Evolutionary conservation across 148 eudicot species (phyloP), one percentile per base, ranked within the genome.

Genomic region (Silene uniflora): DNA sequence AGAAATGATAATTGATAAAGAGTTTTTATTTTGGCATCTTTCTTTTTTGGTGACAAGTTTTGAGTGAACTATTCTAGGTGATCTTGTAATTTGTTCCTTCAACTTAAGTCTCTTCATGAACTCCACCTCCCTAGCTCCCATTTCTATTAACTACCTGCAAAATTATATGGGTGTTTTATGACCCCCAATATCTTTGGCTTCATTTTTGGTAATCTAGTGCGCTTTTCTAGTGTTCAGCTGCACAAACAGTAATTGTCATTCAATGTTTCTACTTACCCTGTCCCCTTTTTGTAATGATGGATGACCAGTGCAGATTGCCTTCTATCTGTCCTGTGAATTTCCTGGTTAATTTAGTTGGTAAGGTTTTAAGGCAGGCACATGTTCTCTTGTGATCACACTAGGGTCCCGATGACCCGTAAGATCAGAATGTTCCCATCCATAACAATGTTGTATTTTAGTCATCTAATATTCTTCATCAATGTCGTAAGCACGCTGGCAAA

Each of bases 111-210:
- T 39, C 44, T 39, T 39, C 44, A 39, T 39, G 44, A 7, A 39
- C 44, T 39, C 9, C 44, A 39, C 44, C 44, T 39, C 44, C 44
- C 44, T 39, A 39, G 10, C 3, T 39, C 44, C 44, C 44, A 6
- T 39, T 39, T 39, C 44, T 39, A 7, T 39, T 39, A 39, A 39
- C 9, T 39, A 39, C 6, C 10, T 39, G 44, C 1, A 39, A 52
- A 52, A 12, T 1, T 52, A 52, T 13, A 52, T 5, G 56, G 56
- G 56, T 52, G 56, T 52, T 39, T 3, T 52, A 10, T 61, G 69
- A n/a, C 69, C 69, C 18, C 47, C 69, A 66, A 66, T 66, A 35
- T 11, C 22, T 66, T 29, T 66, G 44, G 35, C 69, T 35, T 23
- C 13, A 47, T 49, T 24, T 56, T 24, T 25, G 55, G 62, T 24